phyloP scores from a whole-genome alignment of 495 filamentous ascomycete species.

The Hypoxylon lenormandii region DNA sequence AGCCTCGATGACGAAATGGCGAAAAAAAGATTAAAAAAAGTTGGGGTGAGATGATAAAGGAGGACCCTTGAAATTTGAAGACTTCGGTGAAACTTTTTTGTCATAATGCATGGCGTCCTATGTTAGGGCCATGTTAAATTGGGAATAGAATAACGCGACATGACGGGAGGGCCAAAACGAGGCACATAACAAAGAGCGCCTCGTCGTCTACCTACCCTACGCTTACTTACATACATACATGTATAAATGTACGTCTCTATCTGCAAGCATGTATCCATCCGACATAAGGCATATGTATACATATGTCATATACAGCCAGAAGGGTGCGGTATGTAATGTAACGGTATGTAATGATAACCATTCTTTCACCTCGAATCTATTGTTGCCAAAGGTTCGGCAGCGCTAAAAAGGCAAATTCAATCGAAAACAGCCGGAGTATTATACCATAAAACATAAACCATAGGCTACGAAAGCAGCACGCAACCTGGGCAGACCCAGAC shows the following conservation, averaged over 20 bases:
- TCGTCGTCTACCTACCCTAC: too few species aligned
- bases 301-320: conserved; percentile 2
- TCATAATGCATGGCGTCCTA: conserved; percentile 15
- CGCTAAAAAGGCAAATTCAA: not conserved
- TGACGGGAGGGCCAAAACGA: conserved; percentile 20
- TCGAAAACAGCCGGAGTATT: conserved; percentile 9
- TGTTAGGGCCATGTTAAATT: not conserved
- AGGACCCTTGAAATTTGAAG: conserved; percentile 37
- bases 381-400: too few species aligned
- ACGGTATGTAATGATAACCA: not conserved
- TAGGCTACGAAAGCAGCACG: not conserved
- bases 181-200: not conserved
- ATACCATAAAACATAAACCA: conserved; percentile 9
- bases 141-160: conserved; percentile 9
- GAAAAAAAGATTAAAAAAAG: not conserved
- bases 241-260: not conserved
- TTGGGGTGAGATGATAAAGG: conserved; percentile 27
- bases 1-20: conserved; percentile 47
- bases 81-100: conserved; percentile 44
- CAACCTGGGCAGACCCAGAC: conserved; percentile 14
- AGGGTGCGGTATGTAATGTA: not conserved
- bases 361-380: conserved; percentile 16
- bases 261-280: conserved; percentile 3
- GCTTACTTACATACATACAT: not conserved
- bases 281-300: not conserved